Evolutionary conservation across 352 stramenopile genomes (phyloP), one percentile per base, ranked within the genome.

Genomic region (Pythium myriotylum): DNA sequence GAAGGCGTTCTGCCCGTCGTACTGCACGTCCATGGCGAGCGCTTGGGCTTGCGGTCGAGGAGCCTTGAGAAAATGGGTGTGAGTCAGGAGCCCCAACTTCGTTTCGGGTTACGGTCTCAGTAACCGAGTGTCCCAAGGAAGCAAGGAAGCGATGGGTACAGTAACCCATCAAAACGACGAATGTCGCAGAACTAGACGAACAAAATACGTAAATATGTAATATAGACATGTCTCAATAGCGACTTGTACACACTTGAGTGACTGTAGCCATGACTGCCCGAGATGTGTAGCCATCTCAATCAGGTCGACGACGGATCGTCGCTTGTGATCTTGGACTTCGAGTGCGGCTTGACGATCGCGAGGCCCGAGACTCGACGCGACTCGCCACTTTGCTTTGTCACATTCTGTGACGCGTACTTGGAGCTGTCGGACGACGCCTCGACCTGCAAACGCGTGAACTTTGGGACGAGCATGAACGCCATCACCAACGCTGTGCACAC

Each of bases 1-100:
- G 62, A 91, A 91, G 27, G 76, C 83, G 49, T 87, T 86, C 70
- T 89, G 82, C 3, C 80, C 82, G 54, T 89, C 74, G 73, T 88
- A 94, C 54, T 78, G 46, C 48, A 91, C 75, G 50, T 84, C 69
- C 81, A 88, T 88, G 12, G 7, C 3, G 5, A 4, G 19, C 17
- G 37, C 8, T 14, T 40, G 33, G 33, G 33, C 33, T 8, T 40
- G 33, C 8, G 33, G 33, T n/a, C n/a, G n/a, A n/a, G n/a, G n/a
- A n/a, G n/a, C n/a, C n/a, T n/a, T n/a, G n/a, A 41, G n/a, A 35
- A 37, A 35, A 9, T 52, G 47, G 33, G 4, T 17, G 33, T 43
- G 37, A 20, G 37, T 43, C 13, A 43, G 37, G 37, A n/a, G n/a
- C n/a, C n/a, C n/a, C n/a, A n/a, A n/a, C n/a, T 20, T 20, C 4